Evolutionary conservation across 768 basidiomycete species (phyloP).

Genomic region (Harrya chromipes): DNA sequence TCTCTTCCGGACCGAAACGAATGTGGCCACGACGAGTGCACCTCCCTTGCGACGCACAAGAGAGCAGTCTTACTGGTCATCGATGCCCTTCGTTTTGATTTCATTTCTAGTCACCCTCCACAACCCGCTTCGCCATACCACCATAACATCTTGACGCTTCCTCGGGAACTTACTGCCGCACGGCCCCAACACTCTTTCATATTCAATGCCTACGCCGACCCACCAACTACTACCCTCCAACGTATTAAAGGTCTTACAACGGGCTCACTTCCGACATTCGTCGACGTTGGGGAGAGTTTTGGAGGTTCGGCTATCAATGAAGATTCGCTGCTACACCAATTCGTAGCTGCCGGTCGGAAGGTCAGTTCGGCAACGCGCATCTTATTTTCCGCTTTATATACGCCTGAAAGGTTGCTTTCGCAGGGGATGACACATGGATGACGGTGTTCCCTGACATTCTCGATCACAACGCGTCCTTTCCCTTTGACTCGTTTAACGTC

Average conservation of each 20-base stretch:
- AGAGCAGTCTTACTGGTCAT: constrained; percentile 85
- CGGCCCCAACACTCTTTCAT: constrained; percentile 76
- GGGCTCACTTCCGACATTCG: constrained; percentile 91
- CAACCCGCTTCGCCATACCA: constrained; percentile 62
- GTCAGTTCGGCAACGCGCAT: constrained; percentile 33
- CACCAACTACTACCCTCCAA: constrained; percentile 93
- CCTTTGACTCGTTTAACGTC: constrained; percentile 97
- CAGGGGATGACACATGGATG: constrained; percentile 98
- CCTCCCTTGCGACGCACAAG: constrained; percentile 57
- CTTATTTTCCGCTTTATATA: constrained; percentile 1
- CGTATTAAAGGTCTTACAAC: constrained; percentile 94
- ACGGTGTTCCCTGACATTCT: constrained; percentile 81
- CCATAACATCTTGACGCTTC: constrained; percentile 81
- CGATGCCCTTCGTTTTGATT: constrained; percentile 93
- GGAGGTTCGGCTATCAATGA: constrained; percentile 83
- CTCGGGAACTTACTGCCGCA: constrained; percentile 60
- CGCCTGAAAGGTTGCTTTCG: constrained; percentile 66
- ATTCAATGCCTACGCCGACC: constrained; percentile 89
- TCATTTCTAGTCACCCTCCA: constrained; percentile 66
- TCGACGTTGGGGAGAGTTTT: constrained; percentile 92
- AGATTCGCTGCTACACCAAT: constrained; percentile 82
- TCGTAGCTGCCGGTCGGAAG: constrained; percentile 55
- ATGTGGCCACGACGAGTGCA: constrained; percentile 54
- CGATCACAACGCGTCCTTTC: constrained; percentile 65
- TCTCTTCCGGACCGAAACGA: constrained; percentile 30